Base-by-base conservation (phyloP, 2,329 filamentous ascomycete genomes). In the Podosphaera leucotricha region DNA sequence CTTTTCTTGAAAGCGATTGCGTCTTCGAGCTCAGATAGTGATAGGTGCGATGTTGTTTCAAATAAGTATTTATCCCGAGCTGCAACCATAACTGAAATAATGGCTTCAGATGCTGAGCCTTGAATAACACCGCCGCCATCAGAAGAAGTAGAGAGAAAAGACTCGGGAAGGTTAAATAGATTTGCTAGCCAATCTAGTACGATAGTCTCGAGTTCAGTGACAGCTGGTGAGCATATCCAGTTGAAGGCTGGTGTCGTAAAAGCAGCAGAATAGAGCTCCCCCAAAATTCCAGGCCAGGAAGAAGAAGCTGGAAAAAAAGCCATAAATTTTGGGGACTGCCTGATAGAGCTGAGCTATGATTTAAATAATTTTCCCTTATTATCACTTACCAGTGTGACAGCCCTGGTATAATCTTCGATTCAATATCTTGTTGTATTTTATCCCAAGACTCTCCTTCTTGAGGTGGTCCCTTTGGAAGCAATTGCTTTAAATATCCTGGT, bases 241-340 rank as follows among this genome's bases (percentile, higher is more conserved):
- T 95, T 95, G 68, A 95, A 95, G 35, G 84, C 84, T 1, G 87
- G 84, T 15, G 82, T 82, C 11, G 77, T 90, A 62, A 94, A 86
- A 6, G 84, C 80, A 4, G 82, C 77, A 38, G 76, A 83, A 66
- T 93, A 95, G 65, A 95, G 76, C 62, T 95, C 87, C 18, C 84
- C 87, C 10, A 95, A 70, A 60, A 93, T 87, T 22, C 77, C 73
- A 0, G 87, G 85, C 57, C 79, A 94, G 30, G 79, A 82, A 44
- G 77, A 76, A 20, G 74, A 76, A 42, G 83, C 83, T 1, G 87
- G 81, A 62, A 90, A 95, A 67, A 92, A 95, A 38, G 87, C 87
- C 73, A 94, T 83, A 68, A 93, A 95, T 57, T 87, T 85, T 15
- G 84, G 87, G 2, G 77, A 83, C 59, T 92, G 79, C 85, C 66